Evolutionary conservation across 768 basidiomycete species (phyloP).

Genomic region (Pulveroboletus sp.): DNA sequence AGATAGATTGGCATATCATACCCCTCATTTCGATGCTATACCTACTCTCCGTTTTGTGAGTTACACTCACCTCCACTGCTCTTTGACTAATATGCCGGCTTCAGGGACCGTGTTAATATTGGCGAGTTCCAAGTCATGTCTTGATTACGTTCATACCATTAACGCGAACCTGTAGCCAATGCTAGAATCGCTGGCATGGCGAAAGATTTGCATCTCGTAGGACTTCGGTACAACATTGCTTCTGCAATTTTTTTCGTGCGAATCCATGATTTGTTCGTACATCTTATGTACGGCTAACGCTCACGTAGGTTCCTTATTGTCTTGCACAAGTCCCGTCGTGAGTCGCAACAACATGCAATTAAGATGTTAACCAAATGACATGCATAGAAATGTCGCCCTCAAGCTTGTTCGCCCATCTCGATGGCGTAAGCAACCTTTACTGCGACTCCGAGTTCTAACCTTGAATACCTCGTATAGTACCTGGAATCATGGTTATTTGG

Average conservation of each 20-base stretch:
- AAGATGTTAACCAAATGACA: background rate
- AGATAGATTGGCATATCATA: slow-evolving; percentile 40
- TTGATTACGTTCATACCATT: background rate
- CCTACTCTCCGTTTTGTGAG: slow-evolving; percentile 42
- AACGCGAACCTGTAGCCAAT: slow-evolving; percentile 30
- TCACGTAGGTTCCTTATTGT: slow-evolving; percentile 32
- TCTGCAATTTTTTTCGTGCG: slow-evolving; percentile 39
- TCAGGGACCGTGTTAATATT: slow-evolving; percentile 44
- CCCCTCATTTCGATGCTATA: slow-evolving; percentile 41
- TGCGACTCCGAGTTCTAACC: slow-evolving; percentile 1
- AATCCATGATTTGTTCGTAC: background rate
- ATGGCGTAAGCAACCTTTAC: slow-evolving; percentile 24
- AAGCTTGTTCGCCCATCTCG: slow-evolving; percentile 33
- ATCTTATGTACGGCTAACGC: background rate
- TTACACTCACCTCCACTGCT: background rate
- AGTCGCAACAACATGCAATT: slow-evolving; percentile 10
- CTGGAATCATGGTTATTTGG: slow-evolving; percentile 37
- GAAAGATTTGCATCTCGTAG: slow-evolving; percentile 33
- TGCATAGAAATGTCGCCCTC: slow-evolving; percentile 34
- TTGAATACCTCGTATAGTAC: slow-evolving; percentile 29
- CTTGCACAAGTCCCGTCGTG: slow-evolving; percentile 40
- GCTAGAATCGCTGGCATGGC: slow-evolving; percentile 47
- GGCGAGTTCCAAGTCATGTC: slow-evolving; percentile 24
- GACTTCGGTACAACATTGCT: slow-evolving; percentile 37
- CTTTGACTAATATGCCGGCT: background rate